phyloP scores from a whole-genome alignment of 768 basidiomycete species.

The Amanita inopinata region DNA sequence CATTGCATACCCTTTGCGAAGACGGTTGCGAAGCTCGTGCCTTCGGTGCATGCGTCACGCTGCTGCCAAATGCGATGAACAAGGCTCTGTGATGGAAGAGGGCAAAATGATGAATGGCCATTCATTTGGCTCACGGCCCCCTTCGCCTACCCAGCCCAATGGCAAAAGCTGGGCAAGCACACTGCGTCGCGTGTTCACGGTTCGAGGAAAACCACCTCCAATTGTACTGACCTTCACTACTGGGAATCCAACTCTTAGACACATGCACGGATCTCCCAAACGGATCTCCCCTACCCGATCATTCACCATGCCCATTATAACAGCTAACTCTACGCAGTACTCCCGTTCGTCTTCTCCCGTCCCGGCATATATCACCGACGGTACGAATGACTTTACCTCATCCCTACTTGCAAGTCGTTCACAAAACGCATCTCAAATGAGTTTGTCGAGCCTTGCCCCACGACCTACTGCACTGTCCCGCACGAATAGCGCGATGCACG shows the following conservation, averaged over 20 bases:
- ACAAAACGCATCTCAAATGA: conserved; percentile 59
- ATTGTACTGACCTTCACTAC: conserved; percentile 18
- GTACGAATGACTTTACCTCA: conserved; percentile 22
- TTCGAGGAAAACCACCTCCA: conserved; percentile 18
- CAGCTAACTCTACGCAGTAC: conserved; percentile 28
- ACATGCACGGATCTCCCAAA: conserved; percentile 14
- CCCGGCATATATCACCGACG: conserved; percentile 19
- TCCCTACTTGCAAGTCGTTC: conserved; percentile 48
- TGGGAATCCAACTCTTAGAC: conserved; percentile 20
- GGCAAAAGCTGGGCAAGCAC: conserved; percentile 22
- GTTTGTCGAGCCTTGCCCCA: conserved; percentile 42
- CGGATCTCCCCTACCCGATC: conserved; percentile 29
- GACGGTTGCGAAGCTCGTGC: conserved; percentile 37
- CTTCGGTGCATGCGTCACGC: conserved; percentile 32
- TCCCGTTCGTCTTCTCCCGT: conserved; percentile 42
- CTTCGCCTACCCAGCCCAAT: conserved; percentile 24
- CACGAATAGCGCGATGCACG: conserved; percentile 16
- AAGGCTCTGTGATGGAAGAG: conserved; percentile 41
- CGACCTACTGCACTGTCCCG: conserved; percentile 27
- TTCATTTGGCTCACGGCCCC: conserved; percentile 17
- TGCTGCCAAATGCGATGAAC: conserved; percentile 26
- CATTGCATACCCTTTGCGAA: conserved; percentile 46
- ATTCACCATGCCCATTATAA: conserved; percentile 22
- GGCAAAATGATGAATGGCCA: conserved; percentile 22
- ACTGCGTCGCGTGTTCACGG: conserved; percentile 26